Percentiles rank a stretch among this genome's conserved stretches.
phyloP scores from a whole-genome alignment of 768 basidiomycete species.

The Serpula lacrymans region DNA sequence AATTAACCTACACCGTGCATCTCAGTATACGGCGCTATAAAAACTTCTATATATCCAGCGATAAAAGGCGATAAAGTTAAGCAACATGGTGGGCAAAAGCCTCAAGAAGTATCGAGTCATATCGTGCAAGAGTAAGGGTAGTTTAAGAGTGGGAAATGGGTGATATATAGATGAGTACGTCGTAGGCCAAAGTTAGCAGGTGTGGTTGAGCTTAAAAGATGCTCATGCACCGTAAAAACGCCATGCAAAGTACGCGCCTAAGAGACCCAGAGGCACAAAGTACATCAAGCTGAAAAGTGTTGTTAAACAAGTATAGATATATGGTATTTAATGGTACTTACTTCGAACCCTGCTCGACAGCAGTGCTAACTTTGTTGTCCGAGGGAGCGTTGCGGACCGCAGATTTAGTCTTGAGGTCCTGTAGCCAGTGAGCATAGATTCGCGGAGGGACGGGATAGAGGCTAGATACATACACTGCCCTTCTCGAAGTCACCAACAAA shows the following conservation, averaged over 20 bases:
- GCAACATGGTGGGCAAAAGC: too few species aligned
- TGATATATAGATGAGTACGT: too few species aligned
- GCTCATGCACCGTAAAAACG: constrained; percentile 62
- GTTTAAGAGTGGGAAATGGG: too few species aligned
- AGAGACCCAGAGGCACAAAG: constrained; percentile 73
- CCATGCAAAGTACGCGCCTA: constrained; percentile 89
- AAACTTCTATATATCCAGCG: too few species aligned
- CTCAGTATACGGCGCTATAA: too few species aligned
- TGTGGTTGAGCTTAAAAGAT: too few species aligned
- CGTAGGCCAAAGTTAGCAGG: too few species aligned
- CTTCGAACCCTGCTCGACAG: constrained; percentile 69
- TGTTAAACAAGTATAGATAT: constrained; percentile 8
- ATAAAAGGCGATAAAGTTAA: too few species aligned
- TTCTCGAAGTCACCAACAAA: constrained; percentile 81
- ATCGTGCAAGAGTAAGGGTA: too few species aligned
- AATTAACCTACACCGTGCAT: too few species aligned
- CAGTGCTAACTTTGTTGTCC: constrained; percentile 34
- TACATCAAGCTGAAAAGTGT: constrained; percentile 61
- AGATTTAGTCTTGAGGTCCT: constrained; percentile 55
- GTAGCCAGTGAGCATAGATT: constrained; percentile 4
- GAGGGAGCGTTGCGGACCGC: constrained; percentile 47
- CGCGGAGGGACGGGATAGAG: constrained; percentile 6
- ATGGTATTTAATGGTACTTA: constrained; percentile 30
- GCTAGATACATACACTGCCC: constrained; percentile 46
- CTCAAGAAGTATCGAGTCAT: too few species aligned